Evolutionary conservation across 73 alveolate species (phyloP), one percentile per base, ranked within the genome.

Genomic region (Blepharisma stoltei): DNA sequence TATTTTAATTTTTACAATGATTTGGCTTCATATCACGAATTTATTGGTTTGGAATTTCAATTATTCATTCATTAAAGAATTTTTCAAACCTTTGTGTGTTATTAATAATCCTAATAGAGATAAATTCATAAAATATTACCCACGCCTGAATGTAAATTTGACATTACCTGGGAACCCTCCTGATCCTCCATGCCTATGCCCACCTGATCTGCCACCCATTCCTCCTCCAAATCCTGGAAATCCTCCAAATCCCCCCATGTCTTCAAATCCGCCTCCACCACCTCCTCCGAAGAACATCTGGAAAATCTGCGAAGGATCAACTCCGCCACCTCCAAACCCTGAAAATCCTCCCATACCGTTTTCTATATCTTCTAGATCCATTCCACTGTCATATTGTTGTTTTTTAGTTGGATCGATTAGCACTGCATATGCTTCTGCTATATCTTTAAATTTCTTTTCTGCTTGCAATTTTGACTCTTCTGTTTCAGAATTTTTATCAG

Each of bases 401-500:
- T 92, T 94, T 85, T 95, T 95, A 71, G 90, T 79, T 9, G 97
- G 97, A 86, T 95, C 98, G 55, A 93, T 81, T 38, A 95, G 89
- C 7, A 95, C 97, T n/a, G 92, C 84, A 86, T 96, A 96, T n/a
- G 98, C 99, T 70, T 96, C 99, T 23, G 95, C 93, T n/a, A 96
- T 90, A 81, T 96, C 98, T 78, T 94, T 91, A 77, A 96, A 96
- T 85, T 80, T 90, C 82, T 95, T 88, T 70, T 96, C 97, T 20
- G 99, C 99, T 77, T 84, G 81, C 76, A 78, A 81, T 71, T 78
- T 89, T 70, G 87, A 92, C 54, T 90, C 98, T 46, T 88, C 87
- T 41, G 82, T 88, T 49, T 87, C 95, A 47, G 88, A 76, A 78
- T 95, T 89, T 79, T 94, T 96, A 80, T 96, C 99, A 50, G 99